A percentile compares a stretch with the other conserved stretches of the same genome.
Conservation (phyloP, 371 early-diverging fungal species). For the Chytridium lagenaria region DNA sequence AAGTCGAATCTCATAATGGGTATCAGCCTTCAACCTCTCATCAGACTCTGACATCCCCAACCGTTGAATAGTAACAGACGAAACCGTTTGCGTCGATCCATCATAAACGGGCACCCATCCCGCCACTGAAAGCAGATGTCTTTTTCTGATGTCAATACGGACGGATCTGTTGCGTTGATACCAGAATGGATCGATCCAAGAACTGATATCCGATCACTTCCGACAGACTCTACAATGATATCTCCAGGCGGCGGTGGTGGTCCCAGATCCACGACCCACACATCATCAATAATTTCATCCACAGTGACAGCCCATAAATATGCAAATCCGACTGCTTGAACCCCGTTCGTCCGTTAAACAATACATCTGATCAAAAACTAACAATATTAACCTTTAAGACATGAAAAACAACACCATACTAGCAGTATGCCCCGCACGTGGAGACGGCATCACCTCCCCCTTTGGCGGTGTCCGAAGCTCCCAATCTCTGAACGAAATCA, state of each 20-base stretch:
- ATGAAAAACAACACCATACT: conserved; percentile 5
- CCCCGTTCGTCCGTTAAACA: conserved; percentile 3
- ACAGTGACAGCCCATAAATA: neutral
- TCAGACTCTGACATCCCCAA: neutral
- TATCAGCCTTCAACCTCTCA: neutral
- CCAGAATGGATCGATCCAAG: conserved; percentile 22
- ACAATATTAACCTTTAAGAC: neutral
- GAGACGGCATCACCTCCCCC: neutral
- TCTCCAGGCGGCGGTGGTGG: conserved; percentile 21
- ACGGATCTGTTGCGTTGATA: conserved; percentile 4
- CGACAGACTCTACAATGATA: neutral
- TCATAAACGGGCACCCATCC: neutral
- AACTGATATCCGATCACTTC: neutral
- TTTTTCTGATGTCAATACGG: neutral
- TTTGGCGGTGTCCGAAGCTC: neutral
- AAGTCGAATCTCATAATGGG: conserved; percentile 5
- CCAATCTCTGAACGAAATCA: conserved; percentile 8
- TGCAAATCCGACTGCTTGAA: neutral
- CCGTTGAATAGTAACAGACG: neutral
- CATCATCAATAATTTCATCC: neutral
- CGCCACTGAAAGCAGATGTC: neutral
- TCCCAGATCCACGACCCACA: conserved; percentile 17
- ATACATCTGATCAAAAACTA: conserved; percentile 20
- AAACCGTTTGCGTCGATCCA: neutral
- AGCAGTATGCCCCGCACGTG: conserved; percentile 11